Percentiles rank a stretch among this genome's conserved stretches.
These are phyloP conservation scores for Phytophthora fragariaefolia DNA, from an alignment of 352 stramenopile genomes.

Conservation along the genomic window DNA sequence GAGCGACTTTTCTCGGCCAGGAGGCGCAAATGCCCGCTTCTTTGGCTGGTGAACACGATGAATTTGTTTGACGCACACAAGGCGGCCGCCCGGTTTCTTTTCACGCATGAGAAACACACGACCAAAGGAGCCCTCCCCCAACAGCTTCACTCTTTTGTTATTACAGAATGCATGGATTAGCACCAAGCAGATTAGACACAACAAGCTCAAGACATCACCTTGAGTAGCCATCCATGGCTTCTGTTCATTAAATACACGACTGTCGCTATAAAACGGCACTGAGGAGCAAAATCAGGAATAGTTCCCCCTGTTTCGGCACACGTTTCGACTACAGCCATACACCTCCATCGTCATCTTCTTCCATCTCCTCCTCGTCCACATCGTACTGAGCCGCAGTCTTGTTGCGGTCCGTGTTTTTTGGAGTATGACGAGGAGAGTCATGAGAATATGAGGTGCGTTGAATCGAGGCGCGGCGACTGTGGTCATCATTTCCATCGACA, in stretches of 20 bases:
- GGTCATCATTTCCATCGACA: not conserved
- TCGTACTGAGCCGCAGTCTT: conserved; percentile 40
- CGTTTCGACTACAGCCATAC: conserved; percentile 54
- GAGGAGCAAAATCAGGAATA: conserved; percentile 16
- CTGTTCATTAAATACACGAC: conserved; percentile 27
- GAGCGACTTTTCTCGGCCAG: conserved; percentile 7
- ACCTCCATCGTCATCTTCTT: conserved; percentile 51
- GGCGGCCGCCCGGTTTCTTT: conserved; percentile 51
- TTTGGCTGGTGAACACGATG: conserved; percentile 45
- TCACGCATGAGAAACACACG: conserved; percentile 92
- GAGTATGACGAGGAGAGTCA: conserved; percentile 35
- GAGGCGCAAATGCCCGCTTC: conserved; percentile 1
- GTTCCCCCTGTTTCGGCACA: not conserved
- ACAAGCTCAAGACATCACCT: conserved; percentile 31
- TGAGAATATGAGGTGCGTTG: conserved; percentile 37
- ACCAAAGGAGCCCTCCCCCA: conserved; percentile 92
- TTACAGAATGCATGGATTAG: not conserved
- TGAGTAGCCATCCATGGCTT: conserved; percentile 54
- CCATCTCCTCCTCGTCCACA: conserved; percentile 41
- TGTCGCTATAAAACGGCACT: not conserved
- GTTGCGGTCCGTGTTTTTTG: conserved; percentile 22
- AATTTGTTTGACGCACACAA: conserved; percentile 92
- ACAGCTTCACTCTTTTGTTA: conserved; percentile 49
- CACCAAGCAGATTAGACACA: not conserved
- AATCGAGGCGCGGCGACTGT: conserved; percentile 19